Conservation (phyloP, 1,284 basidiomycete species). For the Naganishia sp. region DNA sequence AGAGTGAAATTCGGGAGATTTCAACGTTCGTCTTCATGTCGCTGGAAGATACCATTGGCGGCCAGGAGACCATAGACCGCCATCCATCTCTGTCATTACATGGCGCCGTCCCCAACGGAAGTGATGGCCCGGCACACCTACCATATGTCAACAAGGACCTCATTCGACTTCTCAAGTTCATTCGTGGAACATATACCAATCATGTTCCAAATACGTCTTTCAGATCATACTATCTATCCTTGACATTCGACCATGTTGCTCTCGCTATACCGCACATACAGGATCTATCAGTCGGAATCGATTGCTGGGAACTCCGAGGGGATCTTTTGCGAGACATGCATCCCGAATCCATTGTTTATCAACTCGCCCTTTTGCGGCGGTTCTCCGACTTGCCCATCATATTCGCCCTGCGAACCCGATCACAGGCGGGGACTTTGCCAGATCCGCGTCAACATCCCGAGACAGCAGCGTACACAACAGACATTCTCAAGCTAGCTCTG, state of each 20-base stretch:
- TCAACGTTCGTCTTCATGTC: slow-evolving; percentile 26
- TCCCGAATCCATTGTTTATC: slow-evolving; percentile 61
- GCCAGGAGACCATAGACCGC: slow-evolving; percentile 19
- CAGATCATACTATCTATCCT: slow-evolving; percentile 83
- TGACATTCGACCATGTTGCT: slow-evolving; percentile 80
- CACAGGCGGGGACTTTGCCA: slow-evolving; percentile 86
- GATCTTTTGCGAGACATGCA: slow-evolving; percentile 65
- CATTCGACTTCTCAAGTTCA: slow-evolving; percentile 73
- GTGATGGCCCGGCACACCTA: slow-evolving; percentile 4
- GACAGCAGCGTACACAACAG: slow-evolving; percentile 71
- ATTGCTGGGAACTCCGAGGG: slow-evolving; percentile 83
- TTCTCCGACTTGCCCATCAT: slow-evolving; percentile 76
- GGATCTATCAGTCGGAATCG: slow-evolving; percentile 70
- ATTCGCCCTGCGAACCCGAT: slow-evolving; percentile 79
- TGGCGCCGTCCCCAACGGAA: not conserved
- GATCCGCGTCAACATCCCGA: slow-evolving; percentile 62
- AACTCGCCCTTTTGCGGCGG: slow-evolving; percentile 72
- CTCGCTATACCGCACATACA: slow-evolving; percentile 68
- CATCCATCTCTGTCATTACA: slow-evolving; percentile 22
- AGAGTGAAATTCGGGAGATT: slow-evolving; percentile 17
- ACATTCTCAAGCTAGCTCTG: slow-evolving; percentile 61
- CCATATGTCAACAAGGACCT: slow-evolving; percentile 30
- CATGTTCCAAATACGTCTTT: slow-evolving; percentile 56
- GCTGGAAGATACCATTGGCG: slow-evolving; percentile 23
- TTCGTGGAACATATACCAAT: slow-evolving; percentile 70